Evolutionary conservation across 2,329 filamentous ascomycete genomes (phyloP), one percentile per base, ranked within the genome.

Genomic region (Penicillium brasilianum): DNA sequence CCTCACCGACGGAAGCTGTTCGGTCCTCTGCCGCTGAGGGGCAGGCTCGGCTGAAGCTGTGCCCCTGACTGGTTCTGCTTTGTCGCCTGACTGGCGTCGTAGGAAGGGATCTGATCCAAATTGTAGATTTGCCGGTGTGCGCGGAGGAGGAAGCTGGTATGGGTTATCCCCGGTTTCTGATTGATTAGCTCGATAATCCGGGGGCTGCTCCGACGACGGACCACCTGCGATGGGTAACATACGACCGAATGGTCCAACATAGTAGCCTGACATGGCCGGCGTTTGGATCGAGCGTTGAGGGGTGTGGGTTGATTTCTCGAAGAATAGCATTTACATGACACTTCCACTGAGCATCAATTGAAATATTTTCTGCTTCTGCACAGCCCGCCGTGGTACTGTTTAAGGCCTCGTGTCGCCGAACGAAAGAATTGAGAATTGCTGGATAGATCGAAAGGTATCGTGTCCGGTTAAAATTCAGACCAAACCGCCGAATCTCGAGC

Each of bases 111-210:
- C 76, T 13, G 74, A 70, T 59, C 73, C 75, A 68, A 77, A 75
- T 55, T 74, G 73, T 56, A 77, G 63, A 52, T 72, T 70, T 22
- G 64, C 66, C 6, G 72, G 71, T 51, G 72, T 64, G 39, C 72
- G 75, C 55, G 77, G 77, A 34, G 75, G 77, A 58, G 77, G 77
- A 57, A 80, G 77, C 60, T 77, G 75, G 65, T 78, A 80, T 53
- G 73, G 75, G 58, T 62, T 70, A 55, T 71, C 69, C 67, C 64
- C 72, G 49, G 69, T 50, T 54, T 71, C 72, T 73, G 69, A 70
- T 50, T 64, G 67, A 62, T 76, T 76, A 70, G 74, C 71, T 66
- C 67, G 50, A 63, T 50, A 63, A 46, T 71, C 68, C 61, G 71
- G 60, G 51, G 69, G 64, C 52, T 67, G 70, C 63, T 72, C 71